Base-by-base conservation (phyloP, 148 eudicot genomes). In the Silene uniflora region DNA sequence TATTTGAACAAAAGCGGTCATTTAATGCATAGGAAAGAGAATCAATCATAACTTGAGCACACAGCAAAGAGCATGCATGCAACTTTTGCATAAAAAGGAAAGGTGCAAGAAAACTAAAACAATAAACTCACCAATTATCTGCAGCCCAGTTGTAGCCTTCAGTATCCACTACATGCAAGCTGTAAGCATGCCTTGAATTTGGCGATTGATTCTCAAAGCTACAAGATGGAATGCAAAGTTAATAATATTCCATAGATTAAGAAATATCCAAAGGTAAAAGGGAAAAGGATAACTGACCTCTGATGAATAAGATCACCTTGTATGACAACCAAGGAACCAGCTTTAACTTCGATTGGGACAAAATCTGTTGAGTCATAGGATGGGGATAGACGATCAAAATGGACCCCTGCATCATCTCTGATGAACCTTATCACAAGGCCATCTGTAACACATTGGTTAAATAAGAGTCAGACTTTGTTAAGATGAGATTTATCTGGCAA, bases 291-390 rank as follows among this genome's bases (percentile, higher is more conserved):
- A 8, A 79, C 80, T 70, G 19, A 91, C 99, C 99, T 95, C 77
- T 95, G 97, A 85, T 95, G 98, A 82, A 95, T 87, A 80, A 95
- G 91, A 86, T 95, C 90, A 32, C 98, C 98, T 82, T 95, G 97
- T 78, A 92, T 87, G 81, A 95, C 89, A 65, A 95, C 90, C 83
- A 95, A 86, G 65, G 97, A 78, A 71, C 99, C 99, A 65, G 99
- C 87, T 91, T 92, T 91, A 29, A 95, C 98, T 88, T 95, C 98
- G 80, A 95, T 72, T 8, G 98, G 88, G 70, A 92, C 86, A 77
- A 95, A 95, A 76, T 95, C 94, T 29, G 88, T 92, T 77, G 81
- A 86, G 72, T 89, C 91, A 80, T 84, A 92, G 3, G 88, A 75
- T 13, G 97, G 99, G 64, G 87, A 92, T 58, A 98, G 97, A 47